Evolutionary conservation across 73 alveolate species (phyloP), one percentile per base, ranked within the genome.

Genomic region (Paramecium bursaria): DNA sequence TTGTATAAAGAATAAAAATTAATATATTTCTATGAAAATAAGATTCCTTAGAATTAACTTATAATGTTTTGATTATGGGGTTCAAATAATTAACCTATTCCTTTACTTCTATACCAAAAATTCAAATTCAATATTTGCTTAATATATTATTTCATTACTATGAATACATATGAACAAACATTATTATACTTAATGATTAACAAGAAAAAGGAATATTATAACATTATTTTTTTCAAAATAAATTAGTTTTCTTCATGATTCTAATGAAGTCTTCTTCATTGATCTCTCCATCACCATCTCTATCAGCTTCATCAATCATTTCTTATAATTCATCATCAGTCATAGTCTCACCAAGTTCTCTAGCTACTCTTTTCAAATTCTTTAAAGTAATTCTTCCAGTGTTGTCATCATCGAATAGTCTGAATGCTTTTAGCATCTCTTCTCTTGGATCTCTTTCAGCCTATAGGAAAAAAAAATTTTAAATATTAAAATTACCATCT

Each of bases 271-370:
- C 97, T 52, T 92, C 97, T 60, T 90, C 94, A n/a, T 85, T 79
- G 33, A 95, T 92, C 48, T 91, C 90, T 7, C 99, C 99, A 88
- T 94, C 98, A 7, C 96, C 98, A 86, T 95, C 96, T 75, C 95
- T 85, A 75, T 95, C 98, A 25, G 98, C 98, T 86, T 95, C 99
- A 47, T 90, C 96, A 44, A 92, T 90, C 89, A 79, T 79, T 86
- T 95, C 99, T 76, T 90, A 86, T 30, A 95, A 86, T 73, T 95
- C 99, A 46, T 95, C 98, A 85, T 95, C 99, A 75, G 93, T 87
- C 79, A 95, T 54, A 46, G 86, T 75, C 86, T 95, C 99, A 26
- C 99, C 99, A 27, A 95, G 74, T 86, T 95, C 99, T 73, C 86
- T 75, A 35, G 98, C 95, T 13, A 95, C 93, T 85, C 93, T 94